Base-by-base conservation (phyloP, 208 protist species). In the Leishmania guyanensis region DNA sequence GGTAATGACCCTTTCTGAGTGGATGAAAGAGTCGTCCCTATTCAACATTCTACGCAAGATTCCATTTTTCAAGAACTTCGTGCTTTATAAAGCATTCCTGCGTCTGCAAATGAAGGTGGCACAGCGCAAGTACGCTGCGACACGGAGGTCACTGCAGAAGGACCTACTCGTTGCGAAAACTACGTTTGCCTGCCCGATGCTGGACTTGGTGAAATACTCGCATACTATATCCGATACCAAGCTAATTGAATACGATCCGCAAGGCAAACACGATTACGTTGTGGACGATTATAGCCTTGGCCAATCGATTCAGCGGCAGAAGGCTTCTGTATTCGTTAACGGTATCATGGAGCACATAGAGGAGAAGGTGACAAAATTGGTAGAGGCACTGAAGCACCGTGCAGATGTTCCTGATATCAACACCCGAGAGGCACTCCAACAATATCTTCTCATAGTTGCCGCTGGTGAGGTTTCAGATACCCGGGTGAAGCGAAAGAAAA, bases 21-120 rank as follows among this genome's bases (percentile, higher is more conserved):
- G 95, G 92, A 97, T 98, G 90, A 85, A 92, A 75, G 96, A 99
- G 78, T 89, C 94, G 3, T 97, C 97, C 3, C 77, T 98, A 20
- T 99, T 98, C 88, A 97, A 97, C 88, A 95, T 98, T 56, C 81
- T 99, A 51, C 87, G 92, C 43, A 94, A 96, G 78, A 95, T 99
- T 83, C 92, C 91, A 9, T 98, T 98, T 79, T 99, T 98, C 80
- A 96, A 95, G 70, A 94, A 94, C 58, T 99, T 93, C 81, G 75
- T 98, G 1, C 78, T 99, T 26, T 92, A 97, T 82, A 98, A 98
- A 76, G 91, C 95, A 0, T 96, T 99, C 86, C 86, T 94, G 66
- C 90, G 92, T 6, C 89, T 97, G 82, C 89, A 98, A 77, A 80
- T 90, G 75, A 96, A 94, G 58, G 46, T 96, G 53, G 88, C 93